Percentiles rank a stretch among this genome's conserved stretches.
Evolutionary conservation across 2,329 filamentous ascomycete species (phyloP).

Genomic region (Pezicula rhizophila): DNA sequence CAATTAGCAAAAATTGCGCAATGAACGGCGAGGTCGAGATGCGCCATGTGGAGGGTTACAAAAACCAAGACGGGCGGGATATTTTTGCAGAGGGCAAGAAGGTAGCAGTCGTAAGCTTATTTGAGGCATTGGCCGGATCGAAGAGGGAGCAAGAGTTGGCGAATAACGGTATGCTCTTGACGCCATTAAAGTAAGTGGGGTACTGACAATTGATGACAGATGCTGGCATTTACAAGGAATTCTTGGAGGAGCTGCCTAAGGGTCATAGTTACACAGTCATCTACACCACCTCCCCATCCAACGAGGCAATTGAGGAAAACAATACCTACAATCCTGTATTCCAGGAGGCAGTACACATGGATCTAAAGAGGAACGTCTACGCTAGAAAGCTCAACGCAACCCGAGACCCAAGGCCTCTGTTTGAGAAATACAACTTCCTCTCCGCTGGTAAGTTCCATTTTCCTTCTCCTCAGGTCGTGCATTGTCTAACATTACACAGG

Average conservation of each 20-base stretch:
- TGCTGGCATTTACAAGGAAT: conserved; percentile 8
- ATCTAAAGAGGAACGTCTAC: conserved; percentile 57
- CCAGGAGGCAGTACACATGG: conserved; percentile 57
- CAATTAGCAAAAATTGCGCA: conserved; percentile 42
- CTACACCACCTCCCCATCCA: conserved; percentile 59
- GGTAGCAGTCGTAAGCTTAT: conserved; percentile 33
- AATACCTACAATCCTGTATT: conserved; percentile 61
- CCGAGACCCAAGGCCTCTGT: conserved; percentile 51
- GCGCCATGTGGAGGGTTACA: not conserved
- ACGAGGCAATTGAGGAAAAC: conserved; percentile 29
- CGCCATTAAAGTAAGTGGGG: not conserved
- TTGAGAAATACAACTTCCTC: conserved; percentile 93
- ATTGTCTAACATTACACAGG: conserved; percentile 42
- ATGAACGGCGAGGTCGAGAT: conserved; percentile 26
- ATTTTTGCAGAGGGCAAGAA: not conserved
- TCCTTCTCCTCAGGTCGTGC: not conserved
- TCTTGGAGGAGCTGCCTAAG: conserved; percentile 29
- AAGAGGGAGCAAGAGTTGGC: conserved; percentile 40
- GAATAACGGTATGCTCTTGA: conserved; percentile 39
- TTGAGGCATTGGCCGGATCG: conserved; percentile 34
- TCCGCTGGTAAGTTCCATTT: conserved; percentile 63
- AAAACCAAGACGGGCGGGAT: not conserved
- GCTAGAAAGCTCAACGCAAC: conserved; percentile 33
- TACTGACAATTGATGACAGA: conserved; percentile 18
- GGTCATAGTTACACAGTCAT: conserved; percentile 62